A percentile compares a stretch with the other conserved stretches of the same genome.
These are phyloP conservation scores for Verticillium albo-atrum DNA, from an alignment of 2,329 filamentous ascomycete species.

Conservation along the genomic window DNA sequence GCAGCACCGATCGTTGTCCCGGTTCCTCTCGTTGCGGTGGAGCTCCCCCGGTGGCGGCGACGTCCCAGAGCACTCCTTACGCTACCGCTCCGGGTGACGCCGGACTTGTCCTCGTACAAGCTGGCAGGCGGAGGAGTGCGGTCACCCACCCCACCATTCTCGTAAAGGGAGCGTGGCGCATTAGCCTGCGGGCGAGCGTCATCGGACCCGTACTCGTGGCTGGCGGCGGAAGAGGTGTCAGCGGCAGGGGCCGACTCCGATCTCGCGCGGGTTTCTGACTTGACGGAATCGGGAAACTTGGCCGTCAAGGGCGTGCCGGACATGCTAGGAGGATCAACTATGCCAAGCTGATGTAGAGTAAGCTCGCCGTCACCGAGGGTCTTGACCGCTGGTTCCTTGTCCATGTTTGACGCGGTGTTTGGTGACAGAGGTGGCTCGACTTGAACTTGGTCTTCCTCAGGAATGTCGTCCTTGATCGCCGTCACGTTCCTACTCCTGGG, in stretches of 20 bases:
- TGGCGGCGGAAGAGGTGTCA: slow-evolving; percentile 16
- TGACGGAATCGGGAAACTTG: slow-evolving; percentile 42
- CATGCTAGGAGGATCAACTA: slow-evolving; percentile 55
- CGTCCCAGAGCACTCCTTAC: slow-evolving; percentile 55
- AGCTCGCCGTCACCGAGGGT: slow-evolving; percentile 87
- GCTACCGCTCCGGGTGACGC: slow-evolving; percentile 61
- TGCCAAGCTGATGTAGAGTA: slow-evolving; percentile 83
- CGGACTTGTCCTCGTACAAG: slow-evolving; percentile 57
- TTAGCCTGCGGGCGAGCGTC: slow-evolving; percentile 17
- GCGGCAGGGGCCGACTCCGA: slow-evolving; percentile 59
- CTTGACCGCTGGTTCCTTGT: slow-evolving; percentile 71
- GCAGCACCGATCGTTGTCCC: slow-evolving; percentile 66
- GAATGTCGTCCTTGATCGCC: slow-evolving; percentile 25
- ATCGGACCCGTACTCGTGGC: slow-evolving; percentile 30
- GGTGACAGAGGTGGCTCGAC: slow-evolving; percentile 32
- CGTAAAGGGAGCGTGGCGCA: slow-evolving; percentile 43
- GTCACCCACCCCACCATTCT: slow-evolving; percentile 46
- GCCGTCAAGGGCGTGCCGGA: slow-evolving; percentile 52
- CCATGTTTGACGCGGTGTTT: slow-evolving; percentile 28
- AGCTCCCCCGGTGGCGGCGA: slow-evolving; percentile 73
- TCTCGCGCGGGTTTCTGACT: slow-evolving; percentile 38
- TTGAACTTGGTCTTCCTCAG: slow-evolving; percentile 33
- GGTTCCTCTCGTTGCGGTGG: slow-evolving; percentile 60
- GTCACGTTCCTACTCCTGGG: slow-evolving; percentile 31
- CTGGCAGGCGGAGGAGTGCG: slow-evolving; percentile 63